Percentiles rank a stretch among this genome's conserved stretches.
These are phyloP conservation scores for Jamesozyma hellenica DNA, from an alignment of 805 yeast species.

Conservation along the genomic window DNA sequence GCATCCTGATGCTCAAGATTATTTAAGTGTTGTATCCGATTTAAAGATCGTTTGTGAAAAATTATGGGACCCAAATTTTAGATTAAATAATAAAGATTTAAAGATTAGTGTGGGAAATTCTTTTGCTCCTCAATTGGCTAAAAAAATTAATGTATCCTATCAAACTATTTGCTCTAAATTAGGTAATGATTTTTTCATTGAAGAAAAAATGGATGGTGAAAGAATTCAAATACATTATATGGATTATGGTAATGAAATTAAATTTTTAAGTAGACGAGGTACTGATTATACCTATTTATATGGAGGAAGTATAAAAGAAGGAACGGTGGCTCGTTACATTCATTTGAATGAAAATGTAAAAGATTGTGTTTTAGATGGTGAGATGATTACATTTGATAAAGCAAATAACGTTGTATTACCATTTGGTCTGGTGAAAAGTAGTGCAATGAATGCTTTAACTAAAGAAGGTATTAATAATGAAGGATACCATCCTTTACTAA, in stretches of 20 bases:
- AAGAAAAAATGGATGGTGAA: conserved; percentile 93
- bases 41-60: conserved; percentile 50
- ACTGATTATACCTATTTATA: conserved; percentile 65
- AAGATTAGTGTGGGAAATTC: conserved; percentile 30
- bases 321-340: conserved; percentile 47
- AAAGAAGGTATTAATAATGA: conserved; percentile 32
- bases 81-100: conserved; percentile 35
- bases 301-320: conserved; percentile 42
- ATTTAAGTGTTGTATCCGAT: conserved; percentile 56
- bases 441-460: conserved; percentile 48
- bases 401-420: conserved; percentile 49
- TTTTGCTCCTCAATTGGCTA: conserved; percentile 71
- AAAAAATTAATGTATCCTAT: conserved; percentile 42
- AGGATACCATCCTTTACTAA: conserved; percentile 42
- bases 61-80: conserved; percentile 39
- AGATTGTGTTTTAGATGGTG: conserved; percentile 64
- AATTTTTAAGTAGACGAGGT: conserved; percentile 48
- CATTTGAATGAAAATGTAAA: conserved; percentile 29
- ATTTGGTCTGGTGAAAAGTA: conserved; percentile 67
- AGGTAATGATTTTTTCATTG: conserved; percentile 49
- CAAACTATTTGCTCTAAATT: conserved; percentile 41
- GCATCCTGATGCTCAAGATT: conserved; percentile 70
- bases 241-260: conserved; percentile 32
- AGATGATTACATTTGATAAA: conserved; percentile 82
- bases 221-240: conserved; percentile 68